Base-by-base conservation (phyloP, 1,284 basidiomycete species). In the Trametes sp. region DNA sequence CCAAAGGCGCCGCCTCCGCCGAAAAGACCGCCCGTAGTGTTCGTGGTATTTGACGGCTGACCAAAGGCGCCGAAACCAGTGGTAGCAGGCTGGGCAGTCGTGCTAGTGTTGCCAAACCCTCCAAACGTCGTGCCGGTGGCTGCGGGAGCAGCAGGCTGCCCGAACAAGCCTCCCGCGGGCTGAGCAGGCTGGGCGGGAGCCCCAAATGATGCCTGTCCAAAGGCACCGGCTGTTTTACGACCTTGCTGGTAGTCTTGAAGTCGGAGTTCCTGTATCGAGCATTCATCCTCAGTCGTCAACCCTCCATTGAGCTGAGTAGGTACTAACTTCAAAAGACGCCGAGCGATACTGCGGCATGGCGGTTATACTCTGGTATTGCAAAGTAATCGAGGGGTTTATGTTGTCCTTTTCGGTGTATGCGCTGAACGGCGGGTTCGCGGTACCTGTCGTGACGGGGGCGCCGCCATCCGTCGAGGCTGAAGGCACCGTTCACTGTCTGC, bases 331-430 rank as follows among this genome's bases (percentile, higher is more conserved):
- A 61, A 89, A 83, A n/a, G 90, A 93, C 59, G 82, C 85, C 48
- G 87, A 86, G 59, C 81, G 76, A 71, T 92, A 93, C 14, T 81
- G 81, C 24, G 88, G 88, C 80, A 87, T 89, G 62, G 87, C 88
- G n/a, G 87, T 82, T 54, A 91, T 90, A 35, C 87, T 82, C 74
- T 93, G 91, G 72, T 89, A 93, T 62, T 88, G 87, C 33, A 87
- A 76, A 4, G 78, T 84, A 28, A 75, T 55, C 45, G 61, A 78
- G 13, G 76, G 64, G 49, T 76, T 80, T 4, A 76, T 70, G 26
- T 75, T 64, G 67, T 93, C 90, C 66, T 90, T 91, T 72, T 93
- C 91, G 31, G 63, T 74, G 62, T 78, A 85, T 0, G 77, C 75
- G 28, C 70, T 72, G 70, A 87, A 93, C 5, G 82, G 75, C 5